Evolutionary conservation across 176 grass and related monocot species (phyloP).

Genomic region (Miscanthus lutarioriparius): DNA sequence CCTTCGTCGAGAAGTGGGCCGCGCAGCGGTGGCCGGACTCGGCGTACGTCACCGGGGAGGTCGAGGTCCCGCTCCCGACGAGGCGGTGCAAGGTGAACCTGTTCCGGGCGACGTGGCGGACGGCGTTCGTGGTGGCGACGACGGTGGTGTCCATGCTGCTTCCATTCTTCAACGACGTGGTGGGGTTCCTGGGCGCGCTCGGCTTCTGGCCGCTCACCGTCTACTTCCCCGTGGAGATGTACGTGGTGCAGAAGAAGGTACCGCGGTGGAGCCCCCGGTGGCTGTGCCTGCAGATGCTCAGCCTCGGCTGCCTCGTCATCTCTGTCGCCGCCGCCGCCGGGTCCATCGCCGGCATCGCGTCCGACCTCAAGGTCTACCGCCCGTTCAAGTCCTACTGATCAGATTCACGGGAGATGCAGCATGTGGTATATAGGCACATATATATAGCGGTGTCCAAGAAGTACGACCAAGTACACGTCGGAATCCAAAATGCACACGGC

Average conservation of each 20-base stretch:
- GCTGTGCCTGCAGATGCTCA: conserved; percentile 81
- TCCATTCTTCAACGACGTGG: conserved; percentile 85
- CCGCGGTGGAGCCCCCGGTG: conserved; percentile 62
- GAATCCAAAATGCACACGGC: neutral
- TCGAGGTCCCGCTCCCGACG: conserved; percentile 36
- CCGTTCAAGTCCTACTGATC: conserved; percentile 52
- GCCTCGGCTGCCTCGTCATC: conserved; percentile 65
- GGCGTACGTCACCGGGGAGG: conserved; percentile 40
- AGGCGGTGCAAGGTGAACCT: conserved; percentile 40
- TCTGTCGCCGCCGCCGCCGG: conserved; percentile 61
- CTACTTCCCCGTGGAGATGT: conserved; percentile 88
- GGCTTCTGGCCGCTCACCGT: conserved; percentile 79
- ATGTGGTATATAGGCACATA: neutral
- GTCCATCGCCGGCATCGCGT: conserved; percentile 68
- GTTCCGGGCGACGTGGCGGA: conserved; percentile 66
- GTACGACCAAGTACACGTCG: neutral
- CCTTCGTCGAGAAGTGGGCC: conserved; percentile 83
- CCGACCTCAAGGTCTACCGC: conserved; percentile 73
- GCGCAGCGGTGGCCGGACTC: conserved; percentile 50
- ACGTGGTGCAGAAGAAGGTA: conserved; percentile 79
- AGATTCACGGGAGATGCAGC: neutral
- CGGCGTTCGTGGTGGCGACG: conserved; percentile 61
- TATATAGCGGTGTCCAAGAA: neutral
- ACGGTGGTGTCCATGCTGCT: conserved; percentile 87
- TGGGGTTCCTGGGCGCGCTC: conserved; percentile 65